Conservation (phyloP, 1,284 basidiomycete species). For the Melampsora larici-populina region DNA sequence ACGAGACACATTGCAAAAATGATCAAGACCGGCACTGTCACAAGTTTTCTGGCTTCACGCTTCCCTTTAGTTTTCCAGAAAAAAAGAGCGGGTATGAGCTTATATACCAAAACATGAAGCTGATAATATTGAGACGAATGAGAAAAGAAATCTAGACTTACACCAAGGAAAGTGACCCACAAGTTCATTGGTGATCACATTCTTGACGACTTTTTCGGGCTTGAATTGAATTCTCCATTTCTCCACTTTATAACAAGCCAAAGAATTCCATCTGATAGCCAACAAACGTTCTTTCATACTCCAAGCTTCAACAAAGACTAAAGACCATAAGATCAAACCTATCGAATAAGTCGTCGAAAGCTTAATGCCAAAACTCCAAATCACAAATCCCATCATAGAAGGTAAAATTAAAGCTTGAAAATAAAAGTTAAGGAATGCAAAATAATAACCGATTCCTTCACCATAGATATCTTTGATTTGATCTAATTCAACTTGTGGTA, state of each 20-base stretch:
- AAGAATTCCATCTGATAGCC: slow-evolving; percentile 73
- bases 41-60: slow-evolving; percentile 26
- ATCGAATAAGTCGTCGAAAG: slow-evolving; percentile 77
- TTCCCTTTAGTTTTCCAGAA: slow-evolving; percentile 18
- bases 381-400: slow-evolving; percentile 62
- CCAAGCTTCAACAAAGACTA: slow-evolving; percentile 86
- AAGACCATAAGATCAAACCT: slow-evolving; percentile 72
- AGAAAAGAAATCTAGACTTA: neutral
- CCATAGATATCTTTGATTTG: slow-evolving; percentile 72
- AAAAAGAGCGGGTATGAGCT: neutral
- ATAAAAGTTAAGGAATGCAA: slow-evolving; percentile 79
- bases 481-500: slow-evolving; percentile 59
- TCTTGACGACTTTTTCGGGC: slow-evolving; percentile 46
- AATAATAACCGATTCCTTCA: slow-evolving; percentile 83
- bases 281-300: slow-evolving; percentile 73
- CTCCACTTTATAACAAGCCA: slow-evolving; percentile 72
- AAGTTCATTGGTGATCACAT: slow-evolving; percentile 46
- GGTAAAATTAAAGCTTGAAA: slow-evolving; percentile 71
- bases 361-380: slow-evolving; percentile 60
- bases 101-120: neutral
- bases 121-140: neutral
- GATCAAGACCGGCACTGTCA: slow-evolving; percentile 30
- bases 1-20: slow-evolving; percentile 23
- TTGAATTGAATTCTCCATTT: slow-evolving; percentile 67
- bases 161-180: slow-evolving; percentile 44